A percentile compares a stretch with the other conserved stretches of the same genome.
These are phyloP conservation scores for Clausena lansium DNA, from an alignment of 345 rosid species.

Conservation along the genomic window DNA sequence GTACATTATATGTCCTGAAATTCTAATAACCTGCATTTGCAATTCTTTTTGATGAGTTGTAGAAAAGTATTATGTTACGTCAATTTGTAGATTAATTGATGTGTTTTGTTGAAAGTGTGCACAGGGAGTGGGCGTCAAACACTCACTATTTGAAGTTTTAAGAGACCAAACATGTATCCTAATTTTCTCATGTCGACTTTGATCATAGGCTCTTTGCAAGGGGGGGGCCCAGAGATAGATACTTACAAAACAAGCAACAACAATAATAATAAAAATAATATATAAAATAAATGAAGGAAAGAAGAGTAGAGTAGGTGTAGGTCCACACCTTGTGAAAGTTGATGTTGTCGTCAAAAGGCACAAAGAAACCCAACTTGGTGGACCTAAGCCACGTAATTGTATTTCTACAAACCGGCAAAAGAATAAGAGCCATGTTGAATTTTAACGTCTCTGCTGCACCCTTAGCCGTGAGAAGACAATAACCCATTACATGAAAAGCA, in stretches of 20 bases:
- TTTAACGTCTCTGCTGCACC: constrained; percentile 97
- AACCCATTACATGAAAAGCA: constrained; percentile 81
- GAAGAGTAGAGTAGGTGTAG: background rate
- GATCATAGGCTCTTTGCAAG: constrained; percentile 17
- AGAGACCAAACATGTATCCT: background rate
- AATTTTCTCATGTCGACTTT: constrained; percentile 25
- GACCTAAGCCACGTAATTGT: constrained; percentile 93
- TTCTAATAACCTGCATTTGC: background rate
- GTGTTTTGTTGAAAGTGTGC: constrained; percentile 9
- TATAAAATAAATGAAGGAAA: background rate
- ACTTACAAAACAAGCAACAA: constrained; percentile 33
- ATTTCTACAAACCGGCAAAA: constrained; percentile 95
- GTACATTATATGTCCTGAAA: background rate
- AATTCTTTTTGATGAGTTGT: background rate
- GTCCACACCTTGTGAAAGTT: constrained; percentile 87
- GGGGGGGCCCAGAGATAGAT: constrained; percentile 39
- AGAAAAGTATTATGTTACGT: no score
- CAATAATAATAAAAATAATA: background rate
- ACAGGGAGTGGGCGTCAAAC: constrained; percentile 9
- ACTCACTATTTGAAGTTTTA: constrained; percentile 1
- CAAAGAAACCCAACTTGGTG: constrained; percentile 61
- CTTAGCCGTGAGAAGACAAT: constrained; percentile 88
- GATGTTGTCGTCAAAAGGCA: constrained; percentile 98
- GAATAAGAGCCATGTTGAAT: constrained; percentile 95
- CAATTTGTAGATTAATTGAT: no score